Evolutionary conservation across 345 rosid genomes (phyloP), one percentile per base, ranked within the genome.

Genomic region (Brassica cretica): DNA sequence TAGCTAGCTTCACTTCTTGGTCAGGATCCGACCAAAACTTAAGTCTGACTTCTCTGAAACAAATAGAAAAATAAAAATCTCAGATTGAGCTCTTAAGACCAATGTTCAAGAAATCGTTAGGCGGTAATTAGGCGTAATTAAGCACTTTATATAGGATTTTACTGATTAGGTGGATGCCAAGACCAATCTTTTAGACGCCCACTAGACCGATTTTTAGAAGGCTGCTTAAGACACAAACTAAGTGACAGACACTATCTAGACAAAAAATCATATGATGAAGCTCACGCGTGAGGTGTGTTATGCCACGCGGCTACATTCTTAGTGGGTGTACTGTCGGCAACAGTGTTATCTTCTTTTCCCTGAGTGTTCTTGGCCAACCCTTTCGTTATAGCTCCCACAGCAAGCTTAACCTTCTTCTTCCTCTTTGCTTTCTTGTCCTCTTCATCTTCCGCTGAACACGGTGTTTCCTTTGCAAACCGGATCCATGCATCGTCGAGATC

Each of bases 1-100:
- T 92, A 5, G 97, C 98, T 76, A 94, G 89, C 77, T 86, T 88
- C 83, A 94, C 70, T 84, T 94, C 98, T 18, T 81, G 84, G 62
- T 92, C 98, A 84, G 98, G 98, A 81, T 94, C 98, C 79, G 94
- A 86, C 98, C 98, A 94, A 86, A 94, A 94, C 78, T 84, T 93
- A 46, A 94, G 85, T 70, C 97, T 94, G 67, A 88, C 95, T 88
- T 88, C 87, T 85, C 98, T 91, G 88, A 76, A 85, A 84, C 65
- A 63, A 77, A 76, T 80, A 1, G 56, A 75, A 56, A 76, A n/a
- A 12, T 4, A 49, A 49, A 68, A 67, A 84, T 58, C 51, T 37
- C 35, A 66, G 24, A 61, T 74, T 68, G 46, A 76, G 72, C 37
- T 66, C 33, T 80, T 58, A 49, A 49, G 8, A 46, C 14, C 15